Evolutionary conservation across 768 basidiomycete species (phyloP), one percentile per base, ranked within the genome.

Genomic region (Phanerodontia chrysosporium): DNA sequence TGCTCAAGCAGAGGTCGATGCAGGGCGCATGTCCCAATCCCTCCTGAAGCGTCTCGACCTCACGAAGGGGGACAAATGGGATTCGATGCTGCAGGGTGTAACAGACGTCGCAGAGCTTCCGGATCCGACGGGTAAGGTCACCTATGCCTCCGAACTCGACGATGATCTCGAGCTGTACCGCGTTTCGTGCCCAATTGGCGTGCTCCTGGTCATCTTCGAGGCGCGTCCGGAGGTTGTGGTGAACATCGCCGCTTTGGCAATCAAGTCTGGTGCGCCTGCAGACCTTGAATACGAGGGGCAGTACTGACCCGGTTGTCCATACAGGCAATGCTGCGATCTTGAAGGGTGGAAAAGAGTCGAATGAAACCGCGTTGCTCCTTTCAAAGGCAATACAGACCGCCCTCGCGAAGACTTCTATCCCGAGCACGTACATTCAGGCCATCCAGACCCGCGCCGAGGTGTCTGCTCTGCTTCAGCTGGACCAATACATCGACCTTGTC

Each of bases 331-430:
- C 95, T 22, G 96, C 95, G 9, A 98, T 99, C 58, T 75, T 98
- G 29, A 98, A 99, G 74, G 96, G 97, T 10, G 97, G 97, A 6
- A 98, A 96, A 70, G 97, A 99, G 70, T 98, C 96, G 3, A 83
- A 83, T 49, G 77, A 84, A 58, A 97, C 97, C 1, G 82, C 93
- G 2, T 71, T 78, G 5, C 76, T 94, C 27, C 82, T 99, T 32
- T 83, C 93, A 1, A 75, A 83, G 62, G 84, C 92, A 48, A 98
- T 98, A 64, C 83, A 89, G 16, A 71, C 79, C 13, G 95, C 92
- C 1, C 76, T 98, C 27, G 74, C 83, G 2, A 83, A 81, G 49
- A 92, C 95, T 0, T 73, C 82, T 1, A 76, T 98, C 4, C 91
- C 93, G 0, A 75, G 75, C 10, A 82, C 87, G 3, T 97, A 94